phyloP scores from a whole-genome alignment of 257 asterid species.

The Parsonsia alboflavescens region DNA sequence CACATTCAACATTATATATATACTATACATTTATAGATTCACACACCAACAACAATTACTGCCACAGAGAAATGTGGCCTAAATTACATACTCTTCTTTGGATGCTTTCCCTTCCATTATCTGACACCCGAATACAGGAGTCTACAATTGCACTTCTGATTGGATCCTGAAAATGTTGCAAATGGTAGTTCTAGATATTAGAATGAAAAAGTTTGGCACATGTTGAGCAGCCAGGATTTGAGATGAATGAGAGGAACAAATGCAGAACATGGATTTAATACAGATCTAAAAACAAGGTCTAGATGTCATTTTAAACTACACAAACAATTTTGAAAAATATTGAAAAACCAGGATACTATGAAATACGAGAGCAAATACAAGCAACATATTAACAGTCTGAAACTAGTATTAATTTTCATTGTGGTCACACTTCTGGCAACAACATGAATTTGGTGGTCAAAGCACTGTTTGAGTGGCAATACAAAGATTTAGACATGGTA shows the following conservation, averaged over 20 bases:
- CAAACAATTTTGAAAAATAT: neutral
- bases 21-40: neutral
- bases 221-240: neutral
- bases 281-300: neutral
- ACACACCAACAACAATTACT: neutral
- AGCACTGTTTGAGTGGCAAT: neutral
- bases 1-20: neutral
- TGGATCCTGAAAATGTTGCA: conserved; percentile 59
- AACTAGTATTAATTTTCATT: neutral
- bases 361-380: neutral
- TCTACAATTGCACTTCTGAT: conserved; percentile 88
- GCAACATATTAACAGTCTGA: neutral
- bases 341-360: neutral
- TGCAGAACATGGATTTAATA: neutral
- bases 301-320: neutral
- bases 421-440: neutral
- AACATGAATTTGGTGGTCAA: neutral
- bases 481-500: neutral
- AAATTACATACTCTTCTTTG: conserved; percentile 62
- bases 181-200: conserved; percentile 12
- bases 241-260: neutral
- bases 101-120: conserved; percentile 95
- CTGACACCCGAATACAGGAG: conserved; percentile 93
- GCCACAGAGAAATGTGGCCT: neutral
- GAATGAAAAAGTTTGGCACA: conserved; percentile 1